A percentile compares a stretch with the other conserved stretches of the same genome.
Conservation (phyloP, 306 rosid species). For the Argentina anserina region DNA sequence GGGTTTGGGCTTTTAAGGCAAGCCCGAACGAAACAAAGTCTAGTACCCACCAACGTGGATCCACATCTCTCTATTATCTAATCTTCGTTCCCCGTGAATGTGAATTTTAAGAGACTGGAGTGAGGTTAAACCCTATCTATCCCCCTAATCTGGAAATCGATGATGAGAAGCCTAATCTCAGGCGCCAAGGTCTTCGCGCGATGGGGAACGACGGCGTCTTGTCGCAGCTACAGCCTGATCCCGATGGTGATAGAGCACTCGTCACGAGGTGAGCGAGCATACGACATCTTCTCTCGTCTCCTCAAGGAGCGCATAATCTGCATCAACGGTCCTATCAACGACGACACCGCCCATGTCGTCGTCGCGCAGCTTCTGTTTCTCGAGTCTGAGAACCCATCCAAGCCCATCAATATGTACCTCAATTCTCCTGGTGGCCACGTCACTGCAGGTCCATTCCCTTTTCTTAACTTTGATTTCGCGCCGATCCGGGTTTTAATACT, state of each 20-base stretch:
- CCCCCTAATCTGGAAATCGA: not conserved
- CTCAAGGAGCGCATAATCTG: slow-evolving; percentile 94
- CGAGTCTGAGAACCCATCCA: slow-evolving; percentile 94
- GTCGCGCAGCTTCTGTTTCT: slow-evolving; percentile 95
- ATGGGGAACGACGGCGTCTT: slow-evolving; percentile 16
- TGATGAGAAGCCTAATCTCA: slow-evolving; percentile 46
- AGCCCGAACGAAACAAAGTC: too few relatives aligned
- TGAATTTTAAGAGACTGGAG: too few relatives aligned
- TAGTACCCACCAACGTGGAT: not conserved
- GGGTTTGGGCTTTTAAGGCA: too few relatives aligned
- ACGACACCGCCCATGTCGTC: slow-evolving; percentile 94
- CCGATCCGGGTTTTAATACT: too few relatives aligned
- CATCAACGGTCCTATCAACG: slow-evolving; percentile 89
- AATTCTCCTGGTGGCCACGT: slow-evolving; percentile 98
- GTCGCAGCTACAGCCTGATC: slow-evolving; percentile 53
- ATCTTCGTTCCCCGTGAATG: too few relatives aligned
- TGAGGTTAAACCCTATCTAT: slow-evolving; percentile 1
- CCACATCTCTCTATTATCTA: not conserved
- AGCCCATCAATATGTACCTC: slow-evolving; percentile 84
- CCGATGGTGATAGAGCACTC: slow-evolving; percentile 98
- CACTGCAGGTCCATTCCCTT: slow-evolving; percentile 63
- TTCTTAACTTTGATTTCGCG: too few relatives aligned
- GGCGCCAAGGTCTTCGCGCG: slow-evolving; percentile 22
- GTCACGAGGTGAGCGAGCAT: slow-evolving; percentile 91
- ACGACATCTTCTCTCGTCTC: slow-evolving; percentile 96